These are phyloP conservation scores for Scedosporium apiospermum DNA, from an alignment of 2,329 filamentous ascomycete species.

Conservation along the genomic window DNA sequence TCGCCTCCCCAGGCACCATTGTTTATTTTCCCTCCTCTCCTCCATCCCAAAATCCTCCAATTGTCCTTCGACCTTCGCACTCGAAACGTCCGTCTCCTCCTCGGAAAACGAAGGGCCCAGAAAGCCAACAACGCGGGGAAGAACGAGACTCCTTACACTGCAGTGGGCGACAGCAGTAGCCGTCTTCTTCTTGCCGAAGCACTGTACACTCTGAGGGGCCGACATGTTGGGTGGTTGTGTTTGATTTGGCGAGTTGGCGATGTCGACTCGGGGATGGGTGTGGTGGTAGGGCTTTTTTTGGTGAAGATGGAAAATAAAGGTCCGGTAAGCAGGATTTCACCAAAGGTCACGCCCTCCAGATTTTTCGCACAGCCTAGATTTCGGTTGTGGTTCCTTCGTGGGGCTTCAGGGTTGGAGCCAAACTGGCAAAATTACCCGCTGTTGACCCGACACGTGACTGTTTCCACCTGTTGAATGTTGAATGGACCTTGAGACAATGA, in stretches of 20 bases:
- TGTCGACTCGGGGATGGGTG: slow-evolving; percentile 6
- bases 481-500: no score
- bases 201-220: slow-evolving; percentile 77
- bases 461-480: no score
- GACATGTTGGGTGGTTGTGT: slow-evolving; percentile 54
- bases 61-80: neutral
- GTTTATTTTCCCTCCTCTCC: neutral
- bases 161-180: slow-evolving; percentile 81
- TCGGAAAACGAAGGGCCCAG: neutral
- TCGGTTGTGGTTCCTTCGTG: slow-evolving; percentile 6
- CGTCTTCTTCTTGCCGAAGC: slow-evolving; percentile 98
- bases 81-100: neutral
- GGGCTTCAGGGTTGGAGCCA: slow-evolving; percentile 5
- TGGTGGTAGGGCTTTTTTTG: slow-evolving; percentile 10
- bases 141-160: slow-evolving; percentile 27
- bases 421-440: neutral
- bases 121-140: neutral
- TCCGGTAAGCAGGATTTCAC: slow-evolving; percentile 5
- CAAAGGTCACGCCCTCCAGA: neutral
- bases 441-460: slow-evolving; percentile 5
- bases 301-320: slow-evolving; percentile 10
- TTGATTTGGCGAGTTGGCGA: slow-evolving; percentile 2
- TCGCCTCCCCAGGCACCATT: neutral
- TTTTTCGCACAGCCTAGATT: slow-evolving; percentile 4
- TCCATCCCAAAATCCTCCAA: neutral